Evolutionary conservation across 2,329 filamentous ascomycete species (phyloP).

Genomic region (Fusarium sp.): DNA sequence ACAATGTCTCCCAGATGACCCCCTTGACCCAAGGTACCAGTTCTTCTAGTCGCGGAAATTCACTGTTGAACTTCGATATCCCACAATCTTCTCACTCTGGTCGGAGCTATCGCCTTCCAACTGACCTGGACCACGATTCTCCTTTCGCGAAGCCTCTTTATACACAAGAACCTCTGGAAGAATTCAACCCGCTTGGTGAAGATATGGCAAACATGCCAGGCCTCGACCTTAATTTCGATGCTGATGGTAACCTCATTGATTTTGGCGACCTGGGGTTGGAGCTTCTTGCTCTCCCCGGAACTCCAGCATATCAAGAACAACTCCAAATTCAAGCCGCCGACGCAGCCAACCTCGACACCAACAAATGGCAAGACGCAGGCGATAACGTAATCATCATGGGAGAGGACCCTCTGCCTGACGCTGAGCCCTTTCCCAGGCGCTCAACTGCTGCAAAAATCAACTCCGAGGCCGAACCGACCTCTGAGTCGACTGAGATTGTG

Average conservation of each 20-base stretch:
- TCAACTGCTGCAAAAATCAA: constrained; percentile 27
- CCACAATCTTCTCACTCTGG: constrained; percentile 52
- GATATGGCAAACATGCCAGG: constrained; percentile 54
- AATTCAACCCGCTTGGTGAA: constrained; percentile 52
- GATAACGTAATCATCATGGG: constrained; percentile 53
- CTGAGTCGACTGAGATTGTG: constrained; percentile 39
- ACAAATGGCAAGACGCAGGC: constrained; percentile 37
- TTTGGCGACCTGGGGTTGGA: constrained; percentile 54
- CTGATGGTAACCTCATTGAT: constrained; percentile 61
- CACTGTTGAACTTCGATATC: constrained; percentile 48
- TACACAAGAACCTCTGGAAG: constrained; percentile 34
- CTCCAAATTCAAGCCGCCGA: constrained; percentile 22
- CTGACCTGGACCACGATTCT: constrained; percentile 51
- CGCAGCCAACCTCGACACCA: constrained; percentile 14
- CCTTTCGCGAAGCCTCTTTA: constrained; percentile 41
- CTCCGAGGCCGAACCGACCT: constrained; percentile 32
- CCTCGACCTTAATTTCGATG: constrained; percentile 63
- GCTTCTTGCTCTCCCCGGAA: constrained; percentile 55
- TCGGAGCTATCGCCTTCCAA: constrained; percentile 49
- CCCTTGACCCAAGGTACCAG: constrained; percentile 51
- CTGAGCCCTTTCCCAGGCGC: constrained; percentile 49
- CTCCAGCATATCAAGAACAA: constrained; percentile 21
- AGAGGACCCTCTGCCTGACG: constrained; percentile 54
- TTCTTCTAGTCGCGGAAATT: constrained; percentile 46
- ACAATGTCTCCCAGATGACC: constrained; percentile 59